These are phyloP conservation scores for Agaricus blazei DNA, from an alignment of 768 basidiomycete species.

Conservation along the genomic window DNA sequence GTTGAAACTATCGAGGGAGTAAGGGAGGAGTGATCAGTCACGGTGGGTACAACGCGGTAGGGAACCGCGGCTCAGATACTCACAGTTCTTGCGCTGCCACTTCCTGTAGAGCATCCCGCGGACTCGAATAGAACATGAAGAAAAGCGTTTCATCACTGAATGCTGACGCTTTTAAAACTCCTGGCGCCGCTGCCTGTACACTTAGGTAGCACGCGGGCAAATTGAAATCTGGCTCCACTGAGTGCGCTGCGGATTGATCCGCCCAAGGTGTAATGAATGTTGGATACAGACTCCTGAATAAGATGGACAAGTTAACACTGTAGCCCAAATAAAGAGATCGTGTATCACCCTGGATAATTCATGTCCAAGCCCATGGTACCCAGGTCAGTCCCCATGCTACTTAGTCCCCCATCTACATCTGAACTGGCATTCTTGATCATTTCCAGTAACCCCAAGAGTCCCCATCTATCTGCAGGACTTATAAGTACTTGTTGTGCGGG, in stretches of 20 bases:
- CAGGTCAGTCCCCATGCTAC: constrained; percentile 86
- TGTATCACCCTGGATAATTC: constrained; percentile 71
- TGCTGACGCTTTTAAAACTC: constrained; percentile 70
- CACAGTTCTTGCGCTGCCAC: constrained; percentile 93
- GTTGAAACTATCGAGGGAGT: constrained; percentile 57
- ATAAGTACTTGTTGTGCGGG: constrained; percentile 92
- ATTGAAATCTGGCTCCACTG: constrained; percentile 89
- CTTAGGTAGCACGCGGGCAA: constrained; percentile 85
- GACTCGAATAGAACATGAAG: constrained; percentile 96
- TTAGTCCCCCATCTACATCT: constrained; percentile 77
- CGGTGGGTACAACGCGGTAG: neutral
- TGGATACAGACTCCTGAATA: constrained; percentile 73
- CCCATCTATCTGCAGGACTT: constrained; percentile 94
- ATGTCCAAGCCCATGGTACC: constrained; percentile 91
- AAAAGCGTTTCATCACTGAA: constrained; percentile 97
- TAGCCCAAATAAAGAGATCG: constrained; percentile 11
- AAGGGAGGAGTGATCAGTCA: constrained; percentile 10
- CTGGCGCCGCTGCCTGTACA: constrained; percentile 83
- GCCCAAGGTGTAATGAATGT: constrained; percentile 97
- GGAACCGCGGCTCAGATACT: constrained; percentile 27
- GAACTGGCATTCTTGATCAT: constrained; percentile 76
- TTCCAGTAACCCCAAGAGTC: constrained; percentile 77
- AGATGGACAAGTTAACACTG: constrained; percentile 11
- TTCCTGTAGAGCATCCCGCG: constrained; percentile 89
- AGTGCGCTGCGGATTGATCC: constrained; percentile 79